phyloP scores from a whole-genome alignment of 352 stramenopile species.

The Globisporangium uncinulatum region DNA sequence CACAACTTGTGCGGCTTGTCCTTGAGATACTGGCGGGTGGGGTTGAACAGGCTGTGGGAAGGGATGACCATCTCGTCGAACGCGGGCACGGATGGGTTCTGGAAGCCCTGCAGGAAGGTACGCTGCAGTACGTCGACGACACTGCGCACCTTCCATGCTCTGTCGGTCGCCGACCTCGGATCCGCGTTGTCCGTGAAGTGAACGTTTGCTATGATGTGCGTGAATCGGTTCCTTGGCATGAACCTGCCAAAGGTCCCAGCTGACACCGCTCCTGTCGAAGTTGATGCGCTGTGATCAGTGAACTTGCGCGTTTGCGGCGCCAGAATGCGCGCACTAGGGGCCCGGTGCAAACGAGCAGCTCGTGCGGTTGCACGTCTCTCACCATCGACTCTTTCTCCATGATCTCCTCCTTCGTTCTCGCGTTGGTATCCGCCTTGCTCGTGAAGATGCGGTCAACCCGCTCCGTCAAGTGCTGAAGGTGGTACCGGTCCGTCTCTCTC shows the following conservation, averaged over 20 bases:
- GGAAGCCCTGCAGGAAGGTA: slow-evolving; percentile 5
- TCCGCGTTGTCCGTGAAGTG: slow-evolving; percentile 11
- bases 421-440: not conserved
- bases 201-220: slow-evolving; percentile 10
- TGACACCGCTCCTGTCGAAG: not conserved
- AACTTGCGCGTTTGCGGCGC: not conserved
- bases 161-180: not conserved
- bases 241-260: not conserved
- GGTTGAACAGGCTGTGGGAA: not conserved
- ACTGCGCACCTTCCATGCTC: too few relatives aligned
- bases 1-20: too few relatives aligned
- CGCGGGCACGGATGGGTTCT: not conserved
- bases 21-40: not conserved
- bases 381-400: not conserved
- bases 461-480: not conserved
- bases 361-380: not conserved
- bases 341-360: not conserved
- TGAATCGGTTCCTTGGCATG: slow-evolving; percentile 1
- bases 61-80: slow-evolving; percentile 1
- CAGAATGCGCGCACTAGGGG: not conserved
- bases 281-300: not conserved
- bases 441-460: not conserved
- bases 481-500: not conserved
- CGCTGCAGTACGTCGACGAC: slow-evolving; percentile 1
- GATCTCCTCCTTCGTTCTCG: not conserved